Evolutionary conservation across 1,139 yeast species (phyloP), one percentile per base, ranked within the genome.

Genomic region (Suhomyces atakaporum): DNA sequence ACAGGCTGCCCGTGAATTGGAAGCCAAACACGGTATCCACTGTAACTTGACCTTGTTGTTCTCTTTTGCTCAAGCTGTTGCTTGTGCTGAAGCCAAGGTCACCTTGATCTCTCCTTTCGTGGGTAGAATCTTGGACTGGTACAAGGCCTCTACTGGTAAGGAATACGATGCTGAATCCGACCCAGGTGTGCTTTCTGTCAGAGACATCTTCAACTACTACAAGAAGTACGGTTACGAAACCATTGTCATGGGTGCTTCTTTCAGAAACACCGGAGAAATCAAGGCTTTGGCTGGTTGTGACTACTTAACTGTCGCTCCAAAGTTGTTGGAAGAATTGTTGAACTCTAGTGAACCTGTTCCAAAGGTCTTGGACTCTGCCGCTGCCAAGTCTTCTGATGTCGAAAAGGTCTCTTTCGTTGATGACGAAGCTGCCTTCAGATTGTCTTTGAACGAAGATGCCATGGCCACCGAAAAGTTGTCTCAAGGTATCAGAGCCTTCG

Each of bases 161-260:
- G 76, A 80, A 44, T 92, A 84, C 79, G 73, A 79, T 38, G 73
- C 75, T 51, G 95, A 84, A 63, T 66, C 79, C 44, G 98, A 92
- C 71, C 98, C 98, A 50, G 99, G 98, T 84, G 98, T 92, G 49
- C 45, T 74, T 44, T 88, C 97, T 35, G 99, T 92, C 56, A 84
- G 81, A 68, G 63, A 62, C 45, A 92, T 92, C 67, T 92, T 66
- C 87, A 86, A 90, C 85, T 92, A 92, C 84, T 92, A 92, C 86
- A 92, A 92, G 83, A 92, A 92, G 77, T 88, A 68, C 69, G 94
- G 84, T 54, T 92, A 92, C 82, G 77, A 92, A 60, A 92, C 98
- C 69, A 90, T 92, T 65, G 98, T 92, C 61, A 92, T 92, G 98
- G 99, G 98, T 70, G 99, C 99, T 46, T 90, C 97, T 43, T 92